Evolutionary conservation across 176 grass and related monocot genomes (phyloP).

Genomic region (Bothriochloa decipiens): DNA sequence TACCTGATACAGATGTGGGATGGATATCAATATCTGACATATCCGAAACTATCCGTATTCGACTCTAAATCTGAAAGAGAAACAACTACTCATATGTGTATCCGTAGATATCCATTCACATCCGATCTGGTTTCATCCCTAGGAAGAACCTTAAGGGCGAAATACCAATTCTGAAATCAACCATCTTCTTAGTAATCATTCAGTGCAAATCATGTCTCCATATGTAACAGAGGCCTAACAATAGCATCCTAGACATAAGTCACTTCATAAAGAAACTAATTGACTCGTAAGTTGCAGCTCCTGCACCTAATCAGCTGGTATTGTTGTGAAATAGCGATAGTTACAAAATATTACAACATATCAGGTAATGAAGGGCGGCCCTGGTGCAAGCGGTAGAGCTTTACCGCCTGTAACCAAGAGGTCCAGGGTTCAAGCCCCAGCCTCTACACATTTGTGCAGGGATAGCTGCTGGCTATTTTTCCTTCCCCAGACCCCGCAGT

Average conservation of each 20-base stretch:
- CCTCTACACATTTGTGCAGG: too few relatives aligned
- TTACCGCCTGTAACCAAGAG: too few relatives aligned
- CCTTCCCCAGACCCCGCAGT: too few relatives aligned
- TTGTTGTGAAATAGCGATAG: background rate
- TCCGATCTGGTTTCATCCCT: background rate
- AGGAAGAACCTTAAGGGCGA: background rate
- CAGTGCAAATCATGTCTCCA: background rate
- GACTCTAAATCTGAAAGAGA: background rate
- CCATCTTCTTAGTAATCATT: background rate
- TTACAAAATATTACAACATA: conserved; percentile 14
- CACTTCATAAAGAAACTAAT: background rate
- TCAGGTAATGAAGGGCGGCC: too few relatives aligned
- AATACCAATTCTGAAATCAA: background rate
- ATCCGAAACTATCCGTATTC: background rate
- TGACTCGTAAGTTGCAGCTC: background rate
- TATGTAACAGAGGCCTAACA: background rate
- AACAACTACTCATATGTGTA: background rate
- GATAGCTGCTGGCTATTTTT: too few relatives aligned
- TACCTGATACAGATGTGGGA: background rate
- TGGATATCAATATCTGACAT: background rate
- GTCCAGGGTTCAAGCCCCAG: too few relatives aligned
- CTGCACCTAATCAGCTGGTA: conserved; percentile 4
- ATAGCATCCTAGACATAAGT: background rate
- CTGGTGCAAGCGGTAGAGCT: too few relatives aligned
- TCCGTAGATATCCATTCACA: background rate